These are phyloP conservation scores for Xylaria sp. DNA, from an alignment of 2,329 filamentous ascomycete species.

Conservation along the genomic window DNA sequence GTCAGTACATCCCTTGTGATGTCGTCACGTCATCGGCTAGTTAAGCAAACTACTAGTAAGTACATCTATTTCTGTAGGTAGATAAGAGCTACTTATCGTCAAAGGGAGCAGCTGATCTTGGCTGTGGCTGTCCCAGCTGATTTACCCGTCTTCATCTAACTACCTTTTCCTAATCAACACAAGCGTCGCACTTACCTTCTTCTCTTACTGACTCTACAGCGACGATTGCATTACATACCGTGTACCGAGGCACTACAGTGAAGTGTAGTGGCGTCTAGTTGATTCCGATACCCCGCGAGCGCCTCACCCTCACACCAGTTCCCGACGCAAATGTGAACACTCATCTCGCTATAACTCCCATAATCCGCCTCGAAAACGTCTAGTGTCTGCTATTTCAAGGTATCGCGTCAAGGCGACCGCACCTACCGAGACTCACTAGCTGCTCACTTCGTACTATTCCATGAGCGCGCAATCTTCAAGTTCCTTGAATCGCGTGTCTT, in stretches of 20 bases:
- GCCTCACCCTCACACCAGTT: neutral
- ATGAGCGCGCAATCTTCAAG: constrained; percentile 56
- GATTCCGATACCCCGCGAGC: neutral
- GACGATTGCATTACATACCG: constrained; percentile 3
- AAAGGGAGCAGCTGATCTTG: constrained; percentile 5
- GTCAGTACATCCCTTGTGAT: neutral
- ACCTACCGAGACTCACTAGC: constrained; percentile 4
- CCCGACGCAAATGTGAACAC: neutral
- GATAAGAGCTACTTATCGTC: constrained; percentile 7
- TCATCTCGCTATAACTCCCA: neutral
- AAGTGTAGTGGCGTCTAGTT: neutral
- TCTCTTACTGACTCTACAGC: neutral
- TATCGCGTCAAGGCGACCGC: neutral
- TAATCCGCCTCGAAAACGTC: neutral
- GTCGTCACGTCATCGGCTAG: constrained; percentile 28
- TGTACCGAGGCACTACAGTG: neutral
- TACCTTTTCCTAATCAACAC: neutral
- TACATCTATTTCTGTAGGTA: neutral
- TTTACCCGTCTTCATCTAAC: constrained; percentile 15
- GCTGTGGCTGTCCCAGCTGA: neutral
- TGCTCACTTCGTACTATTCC: constrained; percentile 16
- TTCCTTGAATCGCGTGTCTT: constrained; percentile 42
- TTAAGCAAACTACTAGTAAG: too few relatives aligned
- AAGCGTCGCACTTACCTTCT: neutral
- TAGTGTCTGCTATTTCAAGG: neutral